Evolutionary conservation across 2,329 filamentous ascomycete genomes (phyloP), one percentile per base, ranked within the genome.

Genomic region (Furcasterigmium furcatum): DNA sequence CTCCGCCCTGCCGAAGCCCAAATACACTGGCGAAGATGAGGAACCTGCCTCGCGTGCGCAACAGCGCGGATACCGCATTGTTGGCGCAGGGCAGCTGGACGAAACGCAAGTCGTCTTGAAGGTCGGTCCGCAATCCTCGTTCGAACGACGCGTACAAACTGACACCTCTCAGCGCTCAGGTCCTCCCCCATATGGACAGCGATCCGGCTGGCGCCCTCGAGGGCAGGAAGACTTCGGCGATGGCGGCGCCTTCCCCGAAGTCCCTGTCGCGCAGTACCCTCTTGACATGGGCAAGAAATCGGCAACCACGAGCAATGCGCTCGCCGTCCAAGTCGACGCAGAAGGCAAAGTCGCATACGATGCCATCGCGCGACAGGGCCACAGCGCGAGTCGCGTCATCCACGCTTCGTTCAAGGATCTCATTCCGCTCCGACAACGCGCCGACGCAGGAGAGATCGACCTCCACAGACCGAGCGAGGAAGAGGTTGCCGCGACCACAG

Each of bases 301-400:
- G 29, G 72, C 81, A 9, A 77, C 74, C 25, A 81, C 77, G 39
- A 94, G 85, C 54, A 97, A 96, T 69, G 91, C 94, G 45, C 78
- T 99, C 40, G 86, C 91, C n/a, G 78, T 97, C 25, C 88, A 95
- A 63, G 91, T 97, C 29, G 91, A 97, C 61, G 82, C 78, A 1
- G 87, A 95, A 54, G 94, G 94, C 38, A 95, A 95, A 62, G 88
- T 96, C 52, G 95, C 96, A 67, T 99, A 96, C 71, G 91, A 96
- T 64, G 91, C 91, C 44, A 95, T 99, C 60, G 92, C 92, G 43
- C 80, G 86, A 58, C 87, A 92, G 60, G 94, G 94, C 13, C 94
- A 99, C 64, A 78, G 78, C 61, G 89, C 91, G 18, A 83, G 82
- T 49, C 80, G 91, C 41, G 88, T 96, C 52, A 85, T 99, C 10